Conservation (phyloP, 163 green algal genomes). For the Prototheca stagnorum region DNA sequence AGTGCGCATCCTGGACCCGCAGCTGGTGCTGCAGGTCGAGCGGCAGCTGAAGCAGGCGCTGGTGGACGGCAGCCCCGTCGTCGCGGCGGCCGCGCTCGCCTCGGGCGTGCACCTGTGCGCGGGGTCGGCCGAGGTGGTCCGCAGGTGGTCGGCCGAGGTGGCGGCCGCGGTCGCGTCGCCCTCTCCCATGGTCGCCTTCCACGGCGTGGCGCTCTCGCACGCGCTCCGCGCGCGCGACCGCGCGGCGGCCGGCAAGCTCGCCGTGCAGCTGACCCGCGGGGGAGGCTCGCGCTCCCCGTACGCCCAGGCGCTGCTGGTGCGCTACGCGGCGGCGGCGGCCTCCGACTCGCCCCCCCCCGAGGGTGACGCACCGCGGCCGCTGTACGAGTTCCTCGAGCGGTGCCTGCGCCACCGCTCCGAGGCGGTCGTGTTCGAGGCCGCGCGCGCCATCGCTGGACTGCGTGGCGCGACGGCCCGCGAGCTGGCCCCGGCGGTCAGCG, state of each 20-base stretch:
- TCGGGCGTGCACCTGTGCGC: constrained; percentile 63
- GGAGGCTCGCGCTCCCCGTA: constrained; percentile 65
- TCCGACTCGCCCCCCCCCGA: constrained; percentile 37
- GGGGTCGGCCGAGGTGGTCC: constrained; percentile 79
- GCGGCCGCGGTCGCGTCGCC: constrained; percentile 79
- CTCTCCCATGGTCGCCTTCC: constrained; percentile 73
- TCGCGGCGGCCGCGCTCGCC: constrained; percentile 77
- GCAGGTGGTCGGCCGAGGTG: constrained; percentile 90
- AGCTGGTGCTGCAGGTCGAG: constrained; percentile 93
- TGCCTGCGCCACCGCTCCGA: constrained; percentile 92
- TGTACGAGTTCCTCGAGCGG: constrained; percentile 92
- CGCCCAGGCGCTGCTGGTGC: constrained; percentile 87
- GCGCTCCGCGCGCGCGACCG: constrained; percentile 77
- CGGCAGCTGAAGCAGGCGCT: constrained; percentile 97
- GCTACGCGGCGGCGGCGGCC: constrained; percentile 59
- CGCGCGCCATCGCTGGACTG: constrained; percentile 84
- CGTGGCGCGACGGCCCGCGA: constrained; percentile 65
- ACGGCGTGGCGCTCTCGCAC: constrained; percentile 87
- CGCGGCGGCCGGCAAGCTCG: constrained; percentile 91
- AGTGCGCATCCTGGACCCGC: constrained; percentile 81
- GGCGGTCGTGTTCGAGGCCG: constrained; percentile 93
- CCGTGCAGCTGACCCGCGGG: constrained; percentile 64
- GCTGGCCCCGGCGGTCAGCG: constrained; percentile 71
- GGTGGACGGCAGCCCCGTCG: constrained; percentile 80
- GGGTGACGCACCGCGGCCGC: constrained; percentile 50